Base-by-base conservation (phyloP, 73 alveolate genomes). In the Effrenium voratum region DNA sequence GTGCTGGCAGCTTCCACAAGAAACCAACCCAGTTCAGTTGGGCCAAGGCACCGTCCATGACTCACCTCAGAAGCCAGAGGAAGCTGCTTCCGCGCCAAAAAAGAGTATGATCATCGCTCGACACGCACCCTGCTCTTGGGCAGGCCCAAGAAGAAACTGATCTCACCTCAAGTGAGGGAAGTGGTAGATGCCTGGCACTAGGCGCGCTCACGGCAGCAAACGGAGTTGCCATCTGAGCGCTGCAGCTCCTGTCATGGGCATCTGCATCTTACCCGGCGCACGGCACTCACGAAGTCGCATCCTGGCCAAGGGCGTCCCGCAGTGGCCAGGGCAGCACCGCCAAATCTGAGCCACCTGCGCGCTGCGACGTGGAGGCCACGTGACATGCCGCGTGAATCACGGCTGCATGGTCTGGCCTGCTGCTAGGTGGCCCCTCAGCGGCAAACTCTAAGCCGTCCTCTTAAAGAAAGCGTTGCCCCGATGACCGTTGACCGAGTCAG, bases 311-410 rank as follows among this genome's bases (percentile, higher is more conserved):
- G 40, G 94, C 94, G 59, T 86, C 94, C 38, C 94, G 80, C 45
- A 86, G 63, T 1, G 94, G 94, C 94, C 94, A 86, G 26, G 94
- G 94, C 94, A 86, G n/a, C 81, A 86, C 34, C 26, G 94, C 94
- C 80, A 84, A 30, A 24, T 26, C 81, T 24, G 70, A 30, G 8
- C n/a, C n/a, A 15, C 22, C 68, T 15, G 22, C 12, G 30, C 22
- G 12, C 22, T 22, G 22, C 12, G 22, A 22, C 68, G 12, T 55
- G 30, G 68, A 55, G 22, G 68, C 22, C 68, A 55, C 30, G 68
- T 55, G 30, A 55, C 22, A 13, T 13, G 41, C 30, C 34, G 81
- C 46, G 38, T 24, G 19, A 24, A 63, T 24, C 45, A 16, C 28
- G 28, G 47, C 60, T 43, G 57, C n/a, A n/a, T n/a, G 60, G 41